These are phyloP conservation scores for Cynanchum wilfordii DNA, from an alignment of 257 asterid genomes.

Conservation along the genomic window DNA sequence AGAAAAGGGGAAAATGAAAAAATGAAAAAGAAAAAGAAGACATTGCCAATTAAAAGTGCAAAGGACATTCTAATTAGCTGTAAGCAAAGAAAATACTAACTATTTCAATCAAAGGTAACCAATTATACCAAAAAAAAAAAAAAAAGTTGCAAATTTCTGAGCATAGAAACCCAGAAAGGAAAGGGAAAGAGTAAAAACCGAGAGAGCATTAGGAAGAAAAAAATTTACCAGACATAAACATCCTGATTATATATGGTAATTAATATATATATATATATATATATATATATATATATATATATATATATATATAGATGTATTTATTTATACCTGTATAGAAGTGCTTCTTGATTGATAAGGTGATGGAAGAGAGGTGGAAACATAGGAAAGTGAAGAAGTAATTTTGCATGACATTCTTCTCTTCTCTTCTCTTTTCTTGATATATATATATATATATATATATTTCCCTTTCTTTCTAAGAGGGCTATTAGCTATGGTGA, in stretches of 20 bases:
- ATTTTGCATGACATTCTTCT: slow-evolving; percentile 42
- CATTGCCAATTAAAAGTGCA: not conserved
- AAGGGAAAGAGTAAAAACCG: not conserved
- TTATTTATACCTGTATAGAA: slow-evolving; percentile 32
- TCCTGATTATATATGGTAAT: not conserved
- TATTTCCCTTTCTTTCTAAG: not conserved
- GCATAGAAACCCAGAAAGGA: not conserved
- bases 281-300: not conserved
- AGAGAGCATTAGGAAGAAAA: not conserved
- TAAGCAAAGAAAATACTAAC: not conserved
- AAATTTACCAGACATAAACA: not conserved
- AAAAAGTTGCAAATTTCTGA: not conserved
- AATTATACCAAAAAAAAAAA: not conserved
- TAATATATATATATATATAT: not conserved
- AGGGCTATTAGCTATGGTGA: not conserved
- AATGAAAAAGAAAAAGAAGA: not conserved
- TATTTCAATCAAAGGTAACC: not conserved
- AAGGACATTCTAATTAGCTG: not conserved
- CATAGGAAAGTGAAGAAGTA: slow-evolving; percentile 41
- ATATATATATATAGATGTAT: not conserved
- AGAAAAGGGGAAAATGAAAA: not conserved
- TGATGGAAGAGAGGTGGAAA: slow-evolving; percentile 38
- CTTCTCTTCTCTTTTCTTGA: slow-evolving; percentile 4
- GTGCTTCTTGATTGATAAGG: slow-evolving; percentile 34
- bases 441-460: not conserved